phyloP scores from a whole-genome alignment of 371 early-diverging fungal species.

The Blakeslea trispora region DNA sequence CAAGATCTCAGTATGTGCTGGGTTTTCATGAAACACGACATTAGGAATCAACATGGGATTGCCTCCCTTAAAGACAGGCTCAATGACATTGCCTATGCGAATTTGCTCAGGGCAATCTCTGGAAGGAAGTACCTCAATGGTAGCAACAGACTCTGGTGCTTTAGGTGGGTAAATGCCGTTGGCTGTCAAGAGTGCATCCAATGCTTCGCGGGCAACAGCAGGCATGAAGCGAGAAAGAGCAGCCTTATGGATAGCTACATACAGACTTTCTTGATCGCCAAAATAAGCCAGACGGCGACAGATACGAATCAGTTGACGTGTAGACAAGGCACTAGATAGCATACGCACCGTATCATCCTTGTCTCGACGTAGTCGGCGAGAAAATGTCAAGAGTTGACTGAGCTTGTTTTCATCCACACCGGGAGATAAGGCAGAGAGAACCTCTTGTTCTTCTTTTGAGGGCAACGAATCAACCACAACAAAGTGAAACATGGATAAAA shows the following conservation, averaged over 20 bases:
- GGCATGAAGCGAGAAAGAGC: conserved; percentile 80
- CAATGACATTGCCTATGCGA: conserved; percentile 58
- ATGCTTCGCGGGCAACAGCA: conserved; percentile 63
- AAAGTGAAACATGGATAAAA: conserved; percentile 75
- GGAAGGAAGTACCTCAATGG: conserved; percentile 60
- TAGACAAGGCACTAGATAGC: conserved; percentile 67
- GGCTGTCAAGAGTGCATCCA: conserved; percentile 64
- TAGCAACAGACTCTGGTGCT: conserved; percentile 18
- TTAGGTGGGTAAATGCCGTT: conserved; percentile 61
- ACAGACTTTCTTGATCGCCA: conserved; percentile 64
- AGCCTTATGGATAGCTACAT: conserved; percentile 73
- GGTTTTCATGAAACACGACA: conserved; percentile 78
- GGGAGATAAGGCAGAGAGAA: conserved; percentile 64
- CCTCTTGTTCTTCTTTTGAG: conserved; percentile 63
- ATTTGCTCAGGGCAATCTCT: conserved; percentile 51
- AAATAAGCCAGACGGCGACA: conserved; percentile 71
- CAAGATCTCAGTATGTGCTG: conserved; percentile 70
- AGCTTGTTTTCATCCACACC: conserved; percentile 61
- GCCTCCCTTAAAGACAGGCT: conserved; percentile 58
- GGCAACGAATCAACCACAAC: conserved; percentile 70
- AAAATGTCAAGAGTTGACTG: conserved; percentile 61
- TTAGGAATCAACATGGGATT: conserved; percentile 73
- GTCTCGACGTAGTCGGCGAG: conserved; percentile 64
- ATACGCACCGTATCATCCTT: conserved; percentile 68
- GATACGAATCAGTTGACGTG: conserved; percentile 79